Base-by-base conservation (phyloP, 78 protist species). In the Protostelium mycophagum region DNA sequence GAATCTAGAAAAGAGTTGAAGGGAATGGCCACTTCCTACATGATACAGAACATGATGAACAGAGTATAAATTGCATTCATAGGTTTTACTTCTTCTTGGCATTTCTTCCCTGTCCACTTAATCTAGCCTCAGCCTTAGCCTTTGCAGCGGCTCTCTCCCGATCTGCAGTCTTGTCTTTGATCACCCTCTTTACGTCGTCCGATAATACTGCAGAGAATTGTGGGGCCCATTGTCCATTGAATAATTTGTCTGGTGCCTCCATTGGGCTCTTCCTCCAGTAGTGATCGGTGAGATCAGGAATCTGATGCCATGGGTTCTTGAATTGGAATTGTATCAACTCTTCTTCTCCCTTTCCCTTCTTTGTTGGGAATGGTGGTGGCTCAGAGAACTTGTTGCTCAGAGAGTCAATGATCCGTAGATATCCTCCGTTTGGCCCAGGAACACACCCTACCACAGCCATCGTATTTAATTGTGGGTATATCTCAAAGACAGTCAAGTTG, bases 281-380 rank as follows among this genome's bases (percentile, higher is more conserved):
- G 73, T 51, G 73, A 25, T 51, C 73, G 31, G 5, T 5, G 5
- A 51, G 73, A 16, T 51, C 73, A 5, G 73, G 73, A 5, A 51
- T 5, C 73, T 51, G 5, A 51, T 51, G 16, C 73, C 73, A 51
- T 16, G 73, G 73, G 73, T 51, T 51, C 73, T 51, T 51, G 16
- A 51, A 51, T 16, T 51, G 73, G 16, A 25, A 51, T 16, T 51
- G 73, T 5, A 51, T 51, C 73, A 5, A 51, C 73, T 51, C 31
- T 51, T 5, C 73, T 16, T 51, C 16, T 5, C 16, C 73, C 16
- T 16, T 16, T 16, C 16, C 73, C 73, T 51, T 51, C 73, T 88
- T 83, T n/a, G 94, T 94, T 37, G 96, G 96, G 92, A 94, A 94
- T n/a, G 96, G 96, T 36, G 96, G 96, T 36, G 91, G 38, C 36